phyloP scores from a whole-genome alignment of 2,329 filamentous ascomycete genomes.

The Diplodia seriata region DNA sequence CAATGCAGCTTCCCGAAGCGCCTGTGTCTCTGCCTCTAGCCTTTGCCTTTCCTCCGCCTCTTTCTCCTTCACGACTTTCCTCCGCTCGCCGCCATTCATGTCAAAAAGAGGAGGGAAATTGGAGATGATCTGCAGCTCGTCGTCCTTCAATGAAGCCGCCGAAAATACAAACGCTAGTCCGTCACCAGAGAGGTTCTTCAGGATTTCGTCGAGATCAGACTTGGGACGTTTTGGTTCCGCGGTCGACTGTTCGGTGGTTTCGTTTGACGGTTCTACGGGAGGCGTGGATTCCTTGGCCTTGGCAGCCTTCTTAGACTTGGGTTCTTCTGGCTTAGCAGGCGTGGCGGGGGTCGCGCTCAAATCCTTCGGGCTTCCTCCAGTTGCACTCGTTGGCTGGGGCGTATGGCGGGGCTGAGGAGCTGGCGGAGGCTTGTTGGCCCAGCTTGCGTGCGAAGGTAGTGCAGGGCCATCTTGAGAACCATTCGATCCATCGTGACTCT shows the following conservation, averaged over 20 bases:
- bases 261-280: slow-evolving; percentile 37
- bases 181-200: slow-evolving; percentile 50
- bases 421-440: slow-evolving; percentile 76
- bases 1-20: slow-evolving; percentile 53
- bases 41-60: slow-evolving; percentile 67
- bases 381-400: slow-evolving; percentile 81
- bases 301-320: slow-evolving; percentile 40
- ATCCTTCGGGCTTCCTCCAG: slow-evolving; percentile 79
- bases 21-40: slow-evolving; percentile 61
- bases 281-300: slow-evolving; percentile 41
- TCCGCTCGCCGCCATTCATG: slow-evolving; percentile 78
- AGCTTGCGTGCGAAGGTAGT: slow-evolving; percentile 91
- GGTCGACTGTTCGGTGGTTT: slow-evolving; percentile 24
- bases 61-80: slow-evolving; percentile 72
- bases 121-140: slow-evolving; percentile 60
- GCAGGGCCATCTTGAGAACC: slow-evolving; percentile 79
- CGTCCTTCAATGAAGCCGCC: slow-evolving; percentile 49
- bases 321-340: slow-evolving; percentile 40
- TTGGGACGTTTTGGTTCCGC: slow-evolving; percentile 5
- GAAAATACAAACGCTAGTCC: slow-evolving; percentile 64
- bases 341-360: slow-evolving; percentile 53
- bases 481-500: slow-evolving; percentile 75
- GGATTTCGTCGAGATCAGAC: slow-evolving; percentile 44
- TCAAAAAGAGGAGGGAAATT: slow-evolving; percentile 83
- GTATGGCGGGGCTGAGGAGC: slow-evolving; percentile 71